Conservation (phyloP, 202 grass and related monocot species). For the Setaria viridis region DNA sequence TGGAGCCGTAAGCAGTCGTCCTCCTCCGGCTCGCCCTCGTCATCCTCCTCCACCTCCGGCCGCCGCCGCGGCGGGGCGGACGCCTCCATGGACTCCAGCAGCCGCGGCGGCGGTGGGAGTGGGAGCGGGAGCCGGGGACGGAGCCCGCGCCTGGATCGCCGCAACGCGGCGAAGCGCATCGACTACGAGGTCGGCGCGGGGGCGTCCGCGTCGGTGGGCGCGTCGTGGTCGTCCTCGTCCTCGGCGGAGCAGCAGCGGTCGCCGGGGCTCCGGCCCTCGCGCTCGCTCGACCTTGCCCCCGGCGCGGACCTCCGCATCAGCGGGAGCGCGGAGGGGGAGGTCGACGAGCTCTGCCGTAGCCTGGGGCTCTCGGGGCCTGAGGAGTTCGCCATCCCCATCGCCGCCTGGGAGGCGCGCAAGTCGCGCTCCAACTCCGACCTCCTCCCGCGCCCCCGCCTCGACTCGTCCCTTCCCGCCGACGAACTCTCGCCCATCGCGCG, state of each 20-base stretch:
- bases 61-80: constrained; percentile 51
- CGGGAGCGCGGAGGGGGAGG: constrained; percentile 83
- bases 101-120: constrained; percentile 33
- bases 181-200: constrained; percentile 57
- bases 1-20: constrained; percentile 61
- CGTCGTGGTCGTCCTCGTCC: constrained; percentile 67
- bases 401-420: constrained; percentile 86
- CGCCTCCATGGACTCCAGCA: constrained; percentile 46
- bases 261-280: constrained; percentile 49
- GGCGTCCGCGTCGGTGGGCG: constrained; percentile 36
- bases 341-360: constrained; percentile 81
- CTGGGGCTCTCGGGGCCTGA: constrained; percentile 83
- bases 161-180: constrained; percentile 95
- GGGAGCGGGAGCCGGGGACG: constrained; percentile 59
- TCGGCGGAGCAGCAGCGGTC: constrained; percentile 48
- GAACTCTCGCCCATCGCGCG: constrained; percentile 42
- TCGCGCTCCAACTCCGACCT: constrained; percentile 71
- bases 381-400: constrained; percentile 76
- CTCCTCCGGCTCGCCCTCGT: constrained; percentile 39
- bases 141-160: constrained; percentile 71
- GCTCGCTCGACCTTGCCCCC: constrained; percentile 66
- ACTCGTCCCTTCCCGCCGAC: constrained; percentile 9
- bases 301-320: constrained; percentile 83
- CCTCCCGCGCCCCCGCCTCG: constrained; percentile 50
- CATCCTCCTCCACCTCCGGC: constrained; percentile 35